phyloP scores from a whole-genome alignment of 2,329 filamentous ascomycete genomes.

The Alternaria panax region DNA sequence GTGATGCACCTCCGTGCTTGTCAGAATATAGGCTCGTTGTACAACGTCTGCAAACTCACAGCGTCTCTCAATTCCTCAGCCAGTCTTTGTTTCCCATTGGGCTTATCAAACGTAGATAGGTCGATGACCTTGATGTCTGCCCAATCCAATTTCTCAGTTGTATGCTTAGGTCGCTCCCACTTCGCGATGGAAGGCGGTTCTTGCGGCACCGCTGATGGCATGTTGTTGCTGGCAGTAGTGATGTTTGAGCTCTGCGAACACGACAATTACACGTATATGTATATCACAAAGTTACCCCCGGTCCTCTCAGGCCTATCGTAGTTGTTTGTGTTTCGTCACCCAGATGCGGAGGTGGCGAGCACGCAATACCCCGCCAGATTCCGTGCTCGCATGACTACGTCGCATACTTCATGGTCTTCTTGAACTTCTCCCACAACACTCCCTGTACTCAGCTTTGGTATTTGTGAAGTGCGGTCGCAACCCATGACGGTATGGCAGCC shows the following conservation, averaged over 20 bases:
- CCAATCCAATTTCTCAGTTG: constrained; percentile 34
- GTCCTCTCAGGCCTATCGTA: background rate
- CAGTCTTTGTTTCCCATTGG: constrained; percentile 62
- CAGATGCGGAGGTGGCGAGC: constrained; percentile 19
- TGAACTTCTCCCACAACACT: too few relatives aligned
- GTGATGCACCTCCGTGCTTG: constrained; percentile 28
- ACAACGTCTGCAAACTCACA: constrained; percentile 35
- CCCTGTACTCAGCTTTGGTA: too few relatives aligned
- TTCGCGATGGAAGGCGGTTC: constrained; percentile 29
- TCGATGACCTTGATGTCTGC: constrained; percentile 43
- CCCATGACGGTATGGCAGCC: too few relatives aligned
- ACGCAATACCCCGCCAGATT: constrained; percentile 36
- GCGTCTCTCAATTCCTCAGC: constrained; percentile 64
- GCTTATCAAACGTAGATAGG: constrained; percentile 61
- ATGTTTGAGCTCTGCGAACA: background rate
- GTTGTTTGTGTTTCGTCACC: background rate
- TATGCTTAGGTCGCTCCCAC: constrained; percentile 38
- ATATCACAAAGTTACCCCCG: background rate
- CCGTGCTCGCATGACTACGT: constrained; percentile 21
- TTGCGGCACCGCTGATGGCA: constrained; percentile 31
- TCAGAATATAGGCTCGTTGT: constrained; percentile 1
- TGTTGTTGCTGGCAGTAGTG: constrained; percentile 11
- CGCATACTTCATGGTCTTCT: background rate
- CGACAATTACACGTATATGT: background rate
- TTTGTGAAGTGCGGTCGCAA: too few relatives aligned